Percentiles rank a stretch among this genome's conserved stretches.
Evolutionary conservation across 257 asterid species (phyloP).

Genomic region (Striga asiatica): DNA sequence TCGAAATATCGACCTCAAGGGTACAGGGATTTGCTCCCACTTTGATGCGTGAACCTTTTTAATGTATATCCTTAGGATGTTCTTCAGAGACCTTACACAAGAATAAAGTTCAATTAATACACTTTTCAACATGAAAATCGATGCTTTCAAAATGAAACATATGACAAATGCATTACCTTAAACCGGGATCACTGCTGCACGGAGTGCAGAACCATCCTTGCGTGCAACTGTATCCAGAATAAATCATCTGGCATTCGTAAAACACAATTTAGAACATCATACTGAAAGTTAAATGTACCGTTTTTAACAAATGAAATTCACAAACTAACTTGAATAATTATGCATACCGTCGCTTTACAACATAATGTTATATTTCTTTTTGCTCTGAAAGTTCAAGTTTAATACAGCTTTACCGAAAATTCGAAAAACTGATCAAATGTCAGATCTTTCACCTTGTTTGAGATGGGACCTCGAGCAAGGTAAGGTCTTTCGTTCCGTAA

Average conservation of each 20-base stretch:
- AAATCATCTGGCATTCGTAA: constrained; percentile 52
- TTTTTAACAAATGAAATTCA: no score
- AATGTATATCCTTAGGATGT: constrained; percentile 66
- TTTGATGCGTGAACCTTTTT: constrained; percentile 60
- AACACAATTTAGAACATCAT: constrained; percentile 4
- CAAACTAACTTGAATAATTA: no score
- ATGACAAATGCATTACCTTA: constrained; percentile 37
- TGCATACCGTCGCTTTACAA: no score
- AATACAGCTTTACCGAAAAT: not conserved
- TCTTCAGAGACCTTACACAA: constrained; percentile 66
- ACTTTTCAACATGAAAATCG: no score
- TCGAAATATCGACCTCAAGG: constrained; percentile 48
- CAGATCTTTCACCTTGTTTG: constrained; percentile 60
- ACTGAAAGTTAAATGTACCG: not conserved
- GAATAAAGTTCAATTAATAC: no score
- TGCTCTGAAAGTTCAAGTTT: no score
- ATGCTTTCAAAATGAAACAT: not conserved
- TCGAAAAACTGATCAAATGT: not conserved
- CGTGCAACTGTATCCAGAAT: constrained; percentile 86
- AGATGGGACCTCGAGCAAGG: constrained; percentile 89
- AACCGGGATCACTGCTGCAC: constrained; percentile 72
- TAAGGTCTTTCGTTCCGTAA: constrained; percentile 84
- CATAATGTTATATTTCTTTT: no score
- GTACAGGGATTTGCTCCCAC: constrained; percentile 73
- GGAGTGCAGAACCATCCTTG: constrained; percentile 98